These are phyloP conservation scores for Zhuliangozyma parablackwelliae DNA, from an alignment of 1,139 yeast genomes.

Conservation along the genomic window DNA sequence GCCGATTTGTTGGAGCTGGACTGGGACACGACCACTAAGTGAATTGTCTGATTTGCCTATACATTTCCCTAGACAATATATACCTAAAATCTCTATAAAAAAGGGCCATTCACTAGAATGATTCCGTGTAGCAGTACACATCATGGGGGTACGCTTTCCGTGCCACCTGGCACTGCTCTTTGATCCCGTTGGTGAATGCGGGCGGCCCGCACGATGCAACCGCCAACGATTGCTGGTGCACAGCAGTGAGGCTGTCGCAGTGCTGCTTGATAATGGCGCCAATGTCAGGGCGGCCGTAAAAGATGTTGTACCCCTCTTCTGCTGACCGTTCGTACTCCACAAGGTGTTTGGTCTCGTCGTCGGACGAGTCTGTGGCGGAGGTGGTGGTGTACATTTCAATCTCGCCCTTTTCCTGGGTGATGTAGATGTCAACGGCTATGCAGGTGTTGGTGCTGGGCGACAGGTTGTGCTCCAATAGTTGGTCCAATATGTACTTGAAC, in stretches of 20 bases:
- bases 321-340: conserved; percentile 1
- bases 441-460: conserved; percentile 20
- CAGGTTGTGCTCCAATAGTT: conserved; percentile 19
- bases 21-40: too few relatives aligned
- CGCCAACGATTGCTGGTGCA: conserved; percentile 23
- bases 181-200: conserved; percentile 22
- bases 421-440: conserved; percentile 18
- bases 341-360: not conserved
- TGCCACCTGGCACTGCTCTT: conserved; percentile 23
- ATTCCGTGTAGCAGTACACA: conserved; percentile 32
- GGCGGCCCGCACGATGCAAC: conserved; percentile 38
- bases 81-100: not conserved
- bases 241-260: not conserved
- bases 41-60: too few relatives aligned
- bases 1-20: too few relatives aligned
- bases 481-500: conserved; percentile 34
- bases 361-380: not conserved
- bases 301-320: conserved; percentile 4
- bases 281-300: conserved; percentile 10
- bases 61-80: conserved; percentile 1
- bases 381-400: not conserved
- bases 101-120: conserved; percentile 19
- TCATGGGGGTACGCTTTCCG: conserved; percentile 28
- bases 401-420: conserved; percentile 13
- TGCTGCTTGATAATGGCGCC: conserved; percentile 6